phyloP scores from a whole-genome alignment of 1,284 basidiomycete species.

The Afroboletus lepidellus region DNA sequence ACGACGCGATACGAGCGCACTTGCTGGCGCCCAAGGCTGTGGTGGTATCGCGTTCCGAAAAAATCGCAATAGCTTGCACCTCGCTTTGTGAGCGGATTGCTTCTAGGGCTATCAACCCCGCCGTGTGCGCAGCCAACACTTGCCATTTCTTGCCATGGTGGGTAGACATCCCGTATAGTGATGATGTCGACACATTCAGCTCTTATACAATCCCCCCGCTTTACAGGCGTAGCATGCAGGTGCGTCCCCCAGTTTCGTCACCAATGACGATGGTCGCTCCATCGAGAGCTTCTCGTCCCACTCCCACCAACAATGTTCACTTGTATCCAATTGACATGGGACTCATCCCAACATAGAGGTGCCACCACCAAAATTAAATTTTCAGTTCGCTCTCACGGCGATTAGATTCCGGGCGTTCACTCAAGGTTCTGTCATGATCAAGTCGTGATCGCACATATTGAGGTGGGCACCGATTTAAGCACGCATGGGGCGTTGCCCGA shows the following conservation, averaged over 20 bases:
- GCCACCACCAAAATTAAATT: slow-evolving; percentile 18
- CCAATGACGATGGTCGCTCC: background rate
- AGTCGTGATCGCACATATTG: slow-evolving; percentile 9
- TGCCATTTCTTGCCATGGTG: background rate
- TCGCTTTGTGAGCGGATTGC: background rate
- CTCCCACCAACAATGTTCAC: slow-evolving; percentile 8
- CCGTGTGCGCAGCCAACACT: background rate
- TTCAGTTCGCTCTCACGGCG: slow-evolving; percentile 9
- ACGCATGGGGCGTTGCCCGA: slow-evolving; percentile 12
- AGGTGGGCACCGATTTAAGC: slow-evolving; percentile 15
- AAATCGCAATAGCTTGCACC: background rate
- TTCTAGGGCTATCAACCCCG: background rate
- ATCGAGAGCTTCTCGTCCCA: slow-evolving; percentile 1
- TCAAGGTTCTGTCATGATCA: slow-evolving; percentile 18
- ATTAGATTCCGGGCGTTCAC: slow-evolving; percentile 14
- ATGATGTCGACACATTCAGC: no score
- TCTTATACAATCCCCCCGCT: background rate
- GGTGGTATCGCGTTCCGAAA: background rate
- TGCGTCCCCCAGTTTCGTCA: background rate
- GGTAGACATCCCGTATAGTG: background rate
- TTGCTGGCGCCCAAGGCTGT: background rate
- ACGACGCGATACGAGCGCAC: background rate
- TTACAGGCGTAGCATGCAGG: background rate
- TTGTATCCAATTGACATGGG: background rate
- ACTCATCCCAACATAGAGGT: background rate